These are phyloP conservation scores for Trypanosoma platydactyli DNA, from an alignment of 208 protist genomes.

Conservation along the genomic window DNA sequence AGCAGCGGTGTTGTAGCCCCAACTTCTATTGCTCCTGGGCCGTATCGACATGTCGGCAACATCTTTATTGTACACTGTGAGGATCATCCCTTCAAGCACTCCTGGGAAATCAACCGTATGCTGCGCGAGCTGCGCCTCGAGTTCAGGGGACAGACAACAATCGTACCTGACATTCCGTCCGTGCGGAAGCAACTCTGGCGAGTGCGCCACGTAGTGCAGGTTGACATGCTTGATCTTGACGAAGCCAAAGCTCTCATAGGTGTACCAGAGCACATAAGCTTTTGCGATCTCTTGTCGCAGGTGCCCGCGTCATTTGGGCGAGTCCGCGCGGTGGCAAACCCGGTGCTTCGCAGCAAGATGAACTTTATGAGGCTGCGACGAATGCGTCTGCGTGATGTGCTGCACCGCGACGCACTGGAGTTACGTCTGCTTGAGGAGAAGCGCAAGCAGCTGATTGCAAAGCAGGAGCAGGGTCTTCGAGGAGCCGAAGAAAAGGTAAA, in stretches of 20 bases:
- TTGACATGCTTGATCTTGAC: constrained; percentile 80
- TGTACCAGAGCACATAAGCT: constrained; percentile 77
- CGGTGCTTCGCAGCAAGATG: constrained; percentile 61
- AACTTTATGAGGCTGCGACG: constrained; percentile 84
- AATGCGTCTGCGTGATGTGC: constrained; percentile 80
- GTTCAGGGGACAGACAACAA: constrained; percentile 81
- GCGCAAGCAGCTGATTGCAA: constrained; percentile 29
- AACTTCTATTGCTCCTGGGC: constrained; percentile 37
- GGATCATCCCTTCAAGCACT: constrained; percentile 84
- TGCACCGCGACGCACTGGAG: constrained; percentile 78
- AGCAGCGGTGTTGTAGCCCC: not conserved
- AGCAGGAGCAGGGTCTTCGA: not conserved
- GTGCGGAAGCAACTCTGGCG: constrained; percentile 80
- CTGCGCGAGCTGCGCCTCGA: constrained; percentile 81
- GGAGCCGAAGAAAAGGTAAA: not conserved
- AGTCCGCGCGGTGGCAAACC: constrained; percentile 34
- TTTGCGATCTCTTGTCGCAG: constrained; percentile 64
- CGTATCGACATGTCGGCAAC: constrained; percentile 79
- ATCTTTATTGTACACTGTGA: constrained; percentile 82
- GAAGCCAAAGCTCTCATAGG: constrained; percentile 79
- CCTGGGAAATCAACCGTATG: constrained; percentile 84
- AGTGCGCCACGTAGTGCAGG: constrained; percentile 67
- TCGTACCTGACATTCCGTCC: constrained; percentile 74
- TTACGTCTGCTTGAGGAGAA: constrained; percentile 67
- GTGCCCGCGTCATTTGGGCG: constrained; percentile 70